Base-by-base conservation (phyloP, 225 moss, liverwort and hornwort genomes). In the Anthoceros angustus region DNA sequence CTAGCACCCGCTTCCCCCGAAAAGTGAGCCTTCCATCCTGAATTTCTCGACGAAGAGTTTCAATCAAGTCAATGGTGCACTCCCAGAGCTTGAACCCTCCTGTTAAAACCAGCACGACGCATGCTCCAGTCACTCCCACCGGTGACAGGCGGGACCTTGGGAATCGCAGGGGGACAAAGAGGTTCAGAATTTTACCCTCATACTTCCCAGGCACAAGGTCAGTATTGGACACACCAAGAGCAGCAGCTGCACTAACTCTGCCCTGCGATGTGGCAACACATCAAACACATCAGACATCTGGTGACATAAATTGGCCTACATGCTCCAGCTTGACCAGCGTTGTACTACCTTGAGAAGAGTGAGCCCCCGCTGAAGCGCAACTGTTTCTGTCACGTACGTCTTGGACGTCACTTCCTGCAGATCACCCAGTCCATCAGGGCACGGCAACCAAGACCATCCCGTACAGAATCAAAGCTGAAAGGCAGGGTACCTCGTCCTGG, bases 1-100 rank as follows among this genome's bases (percentile, higher is more conserved):
- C 98, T 41, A 98, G 81, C 65, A 98, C 89, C 70, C 87, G 84
- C 75, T 92, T 98, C 62, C 89, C 92, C 55, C 89, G 87, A 70
- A 92, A 89, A 1, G 87, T 89, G 9, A 98, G 77, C 62, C 89
- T 87, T 6, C 89, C 92, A 71, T 89, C 92, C 72, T 86, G 87
- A 0, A 92, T 87, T 77, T 89, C 92, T 64, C 82, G 86, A 32
- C 84, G 81, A 55, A 92, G 71, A 14, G 80, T 80, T 65, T 98
- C 88, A 61, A 98, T 74, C 25, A 98, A 79, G 79, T 98, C 92
- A 55, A 83, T 72, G 42, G 92, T 86, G 68, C 92, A 89, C 67
- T 98, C 89, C 98, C 98, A 98, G 49, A 98, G 87, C 77, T 98
- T 98, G 68, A 92, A 69, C 62, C 92, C 98, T 67, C 98, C 95